Base-by-base conservation (phyloP, 768 basidiomycete genomes). In the Tylopilus felleus region DNA sequence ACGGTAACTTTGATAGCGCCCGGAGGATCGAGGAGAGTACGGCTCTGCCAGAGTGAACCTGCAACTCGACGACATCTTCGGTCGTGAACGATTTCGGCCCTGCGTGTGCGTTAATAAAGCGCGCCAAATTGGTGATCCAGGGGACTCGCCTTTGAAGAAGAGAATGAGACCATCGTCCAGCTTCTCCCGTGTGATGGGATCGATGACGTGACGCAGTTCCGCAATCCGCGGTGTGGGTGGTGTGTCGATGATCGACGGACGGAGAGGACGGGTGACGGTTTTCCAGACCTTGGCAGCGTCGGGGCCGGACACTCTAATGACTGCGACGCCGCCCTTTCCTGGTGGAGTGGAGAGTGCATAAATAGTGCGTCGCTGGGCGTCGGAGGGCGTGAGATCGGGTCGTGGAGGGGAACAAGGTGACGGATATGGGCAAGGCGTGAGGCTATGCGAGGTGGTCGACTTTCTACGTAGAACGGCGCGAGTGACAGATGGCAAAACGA, bases 331-430 rank as follows among this genome's bases (percentile, higher is more conserved):
- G 4, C 81, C 91, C 57, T 86, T 92, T 1, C 92, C 93, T 3
- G 88, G 83, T 2, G 93, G 90, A 0, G 92, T 93, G 0, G 93
- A 90, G 25, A 94, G 77, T 1, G 93, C 93, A 65, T 88, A 96
- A 43, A 96, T 90, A 3, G 93, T 95, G 22, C 70, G 63, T n/a
- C 78, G 74, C 65, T 90, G 86, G 6, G 85, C 71, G 43, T 77
- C 75, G 12, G 78, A 79, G 40, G 60, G 68, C 0, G 68, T 65
- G 8, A 67, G 60, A 10, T 29, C 5, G 13, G 21, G 19, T n/a
- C 1, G 36, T 13, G 29, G 7, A 29, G 29, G 2, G 13, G 8
- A n/a, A 14, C 7, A 29, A 2, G 29, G 29, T 12, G 55, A 57
- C 61, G 31, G 57, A 61, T 53, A 60, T 57, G 52, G 56, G 14